Percentiles rank a stretch among this genome's conserved stretches.
phyloP scores from a whole-genome alignment of 805 yeast genomes.

The Candida rishiriensis region DNA sequence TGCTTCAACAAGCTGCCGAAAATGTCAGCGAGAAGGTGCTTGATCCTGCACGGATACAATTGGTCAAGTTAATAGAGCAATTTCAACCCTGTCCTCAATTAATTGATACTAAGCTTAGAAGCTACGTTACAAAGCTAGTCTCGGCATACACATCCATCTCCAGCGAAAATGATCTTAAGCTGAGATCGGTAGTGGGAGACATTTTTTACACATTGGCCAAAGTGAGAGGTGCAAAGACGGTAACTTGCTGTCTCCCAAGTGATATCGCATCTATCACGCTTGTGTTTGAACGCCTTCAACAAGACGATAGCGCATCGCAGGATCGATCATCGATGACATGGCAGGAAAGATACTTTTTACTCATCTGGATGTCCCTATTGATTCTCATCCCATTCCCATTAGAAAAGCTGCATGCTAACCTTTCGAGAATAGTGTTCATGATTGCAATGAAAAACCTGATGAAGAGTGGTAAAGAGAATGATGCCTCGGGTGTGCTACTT shows the following conservation, averaged over 20 bases:
- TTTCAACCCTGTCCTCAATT: constrained; percentile 53
- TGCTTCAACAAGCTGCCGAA: too few species aligned
- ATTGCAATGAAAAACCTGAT: constrained; percentile 32
- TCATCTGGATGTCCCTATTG: constrained; percentile 71
- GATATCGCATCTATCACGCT: constrained; percentile 47
- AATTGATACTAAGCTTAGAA: constrained; percentile 38
- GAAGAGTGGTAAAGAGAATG: constrained; percentile 54
- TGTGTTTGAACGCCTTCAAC: constrained; percentile 26
- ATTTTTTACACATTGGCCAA: constrained; percentile 59
- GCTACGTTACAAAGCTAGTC: constrained; percentile 30
- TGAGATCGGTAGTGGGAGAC: constrained; percentile 17
- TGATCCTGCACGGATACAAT: not conserved
- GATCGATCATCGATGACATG: constrained; percentile 26
- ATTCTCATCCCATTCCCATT: constrained; percentile 73
- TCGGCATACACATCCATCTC: constrained; percentile 20
- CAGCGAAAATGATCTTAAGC: not conserved
- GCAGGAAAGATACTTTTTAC: constrained; percentile 45
- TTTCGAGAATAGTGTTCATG: constrained; percentile 33
- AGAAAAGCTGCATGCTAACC: constrained; percentile 28
- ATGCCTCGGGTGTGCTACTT: constrained; percentile 46
- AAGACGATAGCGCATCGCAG: not conserved
- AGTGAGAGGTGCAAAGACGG: constrained; percentile 59
- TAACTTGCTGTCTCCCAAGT: constrained; percentile 56
- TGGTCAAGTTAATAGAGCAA: constrained; percentile 35
- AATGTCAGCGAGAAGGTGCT: too few species aligned